phyloP scores from a whole-genome alignment of 257 asterid species.

The Przewalskia tangutica region DNA sequence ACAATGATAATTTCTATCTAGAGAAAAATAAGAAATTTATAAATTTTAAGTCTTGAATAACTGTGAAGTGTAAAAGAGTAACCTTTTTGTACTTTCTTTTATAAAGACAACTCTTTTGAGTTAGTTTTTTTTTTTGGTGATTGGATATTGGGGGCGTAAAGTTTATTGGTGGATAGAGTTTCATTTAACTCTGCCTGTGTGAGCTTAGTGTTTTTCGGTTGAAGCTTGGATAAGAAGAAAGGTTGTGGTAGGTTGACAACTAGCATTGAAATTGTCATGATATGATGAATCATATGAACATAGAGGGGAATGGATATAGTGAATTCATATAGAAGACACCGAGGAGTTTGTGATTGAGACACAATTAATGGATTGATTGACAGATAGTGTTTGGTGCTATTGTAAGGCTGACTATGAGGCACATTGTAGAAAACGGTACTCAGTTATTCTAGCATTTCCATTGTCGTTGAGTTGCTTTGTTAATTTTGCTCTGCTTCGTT shows the following conservation, averaged over 20 bases:
- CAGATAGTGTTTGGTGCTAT: background rate
- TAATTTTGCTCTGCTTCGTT: background rate
- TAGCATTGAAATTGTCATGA: background rate
- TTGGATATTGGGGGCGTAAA: background rate
- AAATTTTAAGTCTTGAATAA: background rate
- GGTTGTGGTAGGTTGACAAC: background rate
- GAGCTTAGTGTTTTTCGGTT: background rate
- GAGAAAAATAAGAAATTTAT: background rate
- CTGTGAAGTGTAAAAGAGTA: background rate
- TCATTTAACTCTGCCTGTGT: background rate
- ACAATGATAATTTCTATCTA: background rate
- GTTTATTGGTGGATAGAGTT: background rate
- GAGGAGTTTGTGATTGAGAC: background rate
- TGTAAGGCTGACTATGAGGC: background rate
- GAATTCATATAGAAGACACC: background rate
- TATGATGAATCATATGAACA: background rate
- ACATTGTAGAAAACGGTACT: background rate
- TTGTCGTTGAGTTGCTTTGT: conserved; percentile 1
- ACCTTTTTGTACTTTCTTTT: background rate
- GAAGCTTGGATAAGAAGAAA: background rate
- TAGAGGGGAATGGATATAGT: background rate
- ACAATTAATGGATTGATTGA: background rate
- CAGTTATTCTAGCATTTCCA: background rate
- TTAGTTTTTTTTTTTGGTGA: background rate
- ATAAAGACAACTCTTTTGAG: background rate